Percentiles rank a stretch among this genome's conserved stretches.
Conservation (phyloP, 345 rosid species). For the Streptanthus diversifolius region DNA sequence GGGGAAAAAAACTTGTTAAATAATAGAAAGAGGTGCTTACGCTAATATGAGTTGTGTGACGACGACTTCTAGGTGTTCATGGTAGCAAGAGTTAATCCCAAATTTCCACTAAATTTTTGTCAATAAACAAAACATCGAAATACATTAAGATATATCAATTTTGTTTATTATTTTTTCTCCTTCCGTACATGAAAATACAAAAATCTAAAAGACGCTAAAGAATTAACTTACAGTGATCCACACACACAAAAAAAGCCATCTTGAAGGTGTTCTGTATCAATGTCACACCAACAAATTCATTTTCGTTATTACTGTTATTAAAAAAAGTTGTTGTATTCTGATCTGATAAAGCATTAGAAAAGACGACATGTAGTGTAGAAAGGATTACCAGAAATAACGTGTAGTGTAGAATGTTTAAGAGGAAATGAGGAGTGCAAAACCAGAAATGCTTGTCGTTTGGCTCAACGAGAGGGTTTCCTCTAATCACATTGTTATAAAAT, state of each 20-base stretch:
- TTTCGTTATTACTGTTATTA: not conserved
- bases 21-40: constrained; percentile 40
- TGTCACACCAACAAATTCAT: not conserved
- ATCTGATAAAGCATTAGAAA: not conserved
- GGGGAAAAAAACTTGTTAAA: not conserved
- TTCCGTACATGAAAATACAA: not conserved
- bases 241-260: constrained; percentile 58
- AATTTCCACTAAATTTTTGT: constrained; percentile 46
- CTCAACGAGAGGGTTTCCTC: constrained; percentile 48
- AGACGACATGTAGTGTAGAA: not conserved
- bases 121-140: not conserved
- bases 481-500: constrained; percentile 46
- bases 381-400: constrained; percentile 45
- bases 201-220: not conserved
- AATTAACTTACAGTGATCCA: constrained; percentile 62
- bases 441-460: constrained; percentile 58
- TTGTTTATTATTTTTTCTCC: not conserved
- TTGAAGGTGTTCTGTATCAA: constrained; percentile 72
- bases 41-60: constrained; percentile 53
- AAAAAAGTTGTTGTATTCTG: too few species aligned
- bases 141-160: not conserved
- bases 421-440: constrained; percentile 44
- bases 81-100: constrained; percentile 61
- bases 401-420: constrained; percentile 47
- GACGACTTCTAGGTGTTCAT: constrained; percentile 38